These are phyloP conservation scores for Aspergillus steynii DNA, from an alignment of 495 filamentous ascomycete genomes.

Conservation along the genomic window DNA sequence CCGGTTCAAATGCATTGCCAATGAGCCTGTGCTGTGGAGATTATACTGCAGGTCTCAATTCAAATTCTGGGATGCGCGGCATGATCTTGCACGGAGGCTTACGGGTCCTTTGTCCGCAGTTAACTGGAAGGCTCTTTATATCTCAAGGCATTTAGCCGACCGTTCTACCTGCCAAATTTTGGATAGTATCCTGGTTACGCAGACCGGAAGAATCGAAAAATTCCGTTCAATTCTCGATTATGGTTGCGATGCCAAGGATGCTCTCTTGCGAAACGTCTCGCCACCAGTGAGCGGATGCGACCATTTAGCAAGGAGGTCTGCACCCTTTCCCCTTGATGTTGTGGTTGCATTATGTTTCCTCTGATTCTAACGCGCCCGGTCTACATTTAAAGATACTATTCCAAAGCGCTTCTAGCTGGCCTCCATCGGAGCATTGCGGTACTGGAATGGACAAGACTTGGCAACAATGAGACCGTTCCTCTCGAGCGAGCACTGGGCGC, in stretches of 20 bases:
- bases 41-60: slow-evolving; percentile 67
- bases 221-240: slow-evolving; percentile 65
- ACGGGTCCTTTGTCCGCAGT: slow-evolving; percentile 54
- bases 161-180: slow-evolving; percentile 55
- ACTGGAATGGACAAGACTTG: slow-evolving; percentile 67
- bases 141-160: slow-evolving; percentile 57
- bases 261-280: slow-evolving; percentile 64
- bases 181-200: slow-evolving; percentile 67
- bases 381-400: slow-evolving; percentile 62
- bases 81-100: slow-evolving; percentile 60
- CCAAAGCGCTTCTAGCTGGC: slow-evolving; percentile 66
- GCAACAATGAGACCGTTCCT: slow-evolving; percentile 49
- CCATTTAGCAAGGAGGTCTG: slow-evolving; percentile 76
- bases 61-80: slow-evolving; percentile 69
- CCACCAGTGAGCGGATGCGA: slow-evolving; percentile 65
- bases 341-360: slow-evolving; percentile 10
- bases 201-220: slow-evolving; percentile 66
- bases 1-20: slow-evolving; percentile 62
- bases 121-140: slow-evolving; percentile 77
- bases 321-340: slow-evolving; percentile 15
- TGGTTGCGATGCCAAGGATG: slow-evolving; percentile 90
- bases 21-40: slow-evolving; percentile 77
- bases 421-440: slow-evolving; percentile 83
- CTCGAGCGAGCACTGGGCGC: slow-evolving; percentile 76
- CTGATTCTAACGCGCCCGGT: slow-evolving; percentile 9